Evolutionary conservation across 768 basidiomycete species (phyloP).

Genomic region (Lyophyllum atratum): DNA sequence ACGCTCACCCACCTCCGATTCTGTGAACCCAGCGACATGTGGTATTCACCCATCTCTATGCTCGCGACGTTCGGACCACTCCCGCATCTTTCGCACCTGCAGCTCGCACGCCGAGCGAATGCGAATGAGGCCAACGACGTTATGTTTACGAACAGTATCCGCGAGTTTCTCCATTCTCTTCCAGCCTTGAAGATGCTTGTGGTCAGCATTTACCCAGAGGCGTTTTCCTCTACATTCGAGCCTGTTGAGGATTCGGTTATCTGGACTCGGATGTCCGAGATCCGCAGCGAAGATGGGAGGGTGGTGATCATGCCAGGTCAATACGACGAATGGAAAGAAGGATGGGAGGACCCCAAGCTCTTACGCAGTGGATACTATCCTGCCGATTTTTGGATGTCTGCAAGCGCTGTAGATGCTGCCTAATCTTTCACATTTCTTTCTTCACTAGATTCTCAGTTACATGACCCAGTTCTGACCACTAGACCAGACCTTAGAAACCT

Average conservation of each 20-base stretch:
- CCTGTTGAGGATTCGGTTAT: slow-evolving; percentile 25
- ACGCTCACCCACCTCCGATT: slow-evolving; percentile 39
- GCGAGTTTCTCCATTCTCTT: slow-evolving; percentile 26
- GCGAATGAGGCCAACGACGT: slow-evolving; percentile 44
- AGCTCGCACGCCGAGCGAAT: slow-evolving; percentile 39
- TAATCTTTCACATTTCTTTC: not conserved
- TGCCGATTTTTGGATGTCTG: slow-evolving; percentile 20
- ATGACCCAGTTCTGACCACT: too few species aligned
- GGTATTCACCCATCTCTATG: slow-evolving; percentile 36
- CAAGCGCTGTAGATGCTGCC: not conserved
- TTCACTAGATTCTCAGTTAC: too few species aligned
- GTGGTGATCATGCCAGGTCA: slow-evolving; percentile 24
- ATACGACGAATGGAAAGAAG: slow-evolving; percentile 25
- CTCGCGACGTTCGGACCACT: slow-evolving; percentile 34
- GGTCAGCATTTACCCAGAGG: slow-evolving; percentile 31
- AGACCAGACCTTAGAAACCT: too few species aligned
- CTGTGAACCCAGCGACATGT: slow-evolving; percentile 37
- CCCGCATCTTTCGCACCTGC: slow-evolving; percentile 38
- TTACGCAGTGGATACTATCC: slow-evolving; percentile 19
- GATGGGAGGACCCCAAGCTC: slow-evolving; percentile 19
- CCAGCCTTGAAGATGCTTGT: slow-evolving; percentile 35
- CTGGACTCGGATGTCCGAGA: slow-evolving; percentile 24
- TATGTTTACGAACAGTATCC: slow-evolving; percentile 35
- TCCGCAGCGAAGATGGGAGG: slow-evolving; percentile 23
- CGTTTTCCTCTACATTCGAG: slow-evolving; percentile 8